Conservation (phyloP, 106 monocot species). For the Amphibolis antarctica region DNA sequence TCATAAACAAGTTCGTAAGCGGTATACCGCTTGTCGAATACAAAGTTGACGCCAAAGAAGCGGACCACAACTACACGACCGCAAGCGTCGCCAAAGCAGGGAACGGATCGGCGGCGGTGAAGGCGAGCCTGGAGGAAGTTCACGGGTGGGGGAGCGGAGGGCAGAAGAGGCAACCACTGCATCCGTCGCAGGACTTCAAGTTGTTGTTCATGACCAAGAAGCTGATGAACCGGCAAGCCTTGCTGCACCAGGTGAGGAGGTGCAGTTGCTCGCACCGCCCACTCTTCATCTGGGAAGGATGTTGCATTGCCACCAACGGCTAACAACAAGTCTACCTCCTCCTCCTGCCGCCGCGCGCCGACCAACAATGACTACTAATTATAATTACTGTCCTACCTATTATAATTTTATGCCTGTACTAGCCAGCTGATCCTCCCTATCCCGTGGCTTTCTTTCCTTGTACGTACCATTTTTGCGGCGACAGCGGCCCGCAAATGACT, state of each 20-base stretch:
- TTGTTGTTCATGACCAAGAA: conserved; percentile 59
- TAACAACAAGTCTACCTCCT: too few relatives aligned
- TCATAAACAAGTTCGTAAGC: conserved; percentile 94
- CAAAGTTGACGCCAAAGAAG: conserved; percentile 1
- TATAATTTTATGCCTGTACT: too few relatives aligned
- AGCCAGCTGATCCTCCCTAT: too few relatives aligned
- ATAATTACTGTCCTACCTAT: too few relatives aligned
- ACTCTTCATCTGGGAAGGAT: conserved; percentile 84
- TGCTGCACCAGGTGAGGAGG: conserved; percentile 59
- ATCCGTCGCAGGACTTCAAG: conserved; percentile 13
- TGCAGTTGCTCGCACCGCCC: conserved; percentile 68
- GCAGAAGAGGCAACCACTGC: background rate
- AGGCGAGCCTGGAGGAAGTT: conserved; percentile 39
- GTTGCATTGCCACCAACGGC: conserved; percentile 80
- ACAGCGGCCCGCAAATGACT: too few relatives aligned
- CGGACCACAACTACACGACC: conserved; percentile 1
- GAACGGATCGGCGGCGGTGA: conserved; percentile 26
- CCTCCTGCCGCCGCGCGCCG: too few relatives aligned
- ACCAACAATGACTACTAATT: too few relatives aligned
- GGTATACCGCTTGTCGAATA: conserved; percentile 9
- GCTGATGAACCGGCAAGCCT: too few relatives aligned
- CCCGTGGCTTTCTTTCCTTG: too few relatives aligned
- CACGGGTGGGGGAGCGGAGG: background rate
- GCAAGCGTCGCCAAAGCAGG: conserved; percentile 7
- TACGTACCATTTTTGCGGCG: too few relatives aligned